Evolutionary conservation across 352 stramenopile species (phyloP).

Genomic region (Phytophthora kernoviae): DNA sequence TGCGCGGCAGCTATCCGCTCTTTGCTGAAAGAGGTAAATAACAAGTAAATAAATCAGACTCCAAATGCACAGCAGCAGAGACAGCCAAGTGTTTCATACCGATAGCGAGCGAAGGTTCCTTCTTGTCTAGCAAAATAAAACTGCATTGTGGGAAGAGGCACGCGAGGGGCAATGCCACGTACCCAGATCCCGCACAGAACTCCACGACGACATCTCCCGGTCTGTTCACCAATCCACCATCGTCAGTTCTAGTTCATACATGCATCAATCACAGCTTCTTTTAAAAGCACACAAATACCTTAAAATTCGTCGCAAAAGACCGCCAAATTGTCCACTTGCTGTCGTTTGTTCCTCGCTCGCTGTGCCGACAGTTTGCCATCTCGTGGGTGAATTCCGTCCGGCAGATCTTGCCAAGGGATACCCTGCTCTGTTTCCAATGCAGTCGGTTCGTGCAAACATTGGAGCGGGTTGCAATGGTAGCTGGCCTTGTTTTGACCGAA

Average conservation of each 20-base stretch:
- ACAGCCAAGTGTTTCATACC: constrained; percentile 31
- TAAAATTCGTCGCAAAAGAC: constrained; percentile 66
- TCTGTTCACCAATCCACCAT: constrained; percentile 25
- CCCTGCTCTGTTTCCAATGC: constrained; percentile 3
- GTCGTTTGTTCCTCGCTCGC: constrained; percentile 70
- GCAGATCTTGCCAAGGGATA: constrained; percentile 72
- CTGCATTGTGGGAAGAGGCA: constrained; percentile 74
- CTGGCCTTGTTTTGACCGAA: constrained; percentile 37
- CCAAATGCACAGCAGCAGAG: neutral
- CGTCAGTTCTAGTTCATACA: constrained; percentile 11
- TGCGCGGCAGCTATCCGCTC: constrained; percentile 64
- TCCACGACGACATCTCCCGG: constrained; percentile 79
- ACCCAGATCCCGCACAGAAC: constrained; percentile 82
- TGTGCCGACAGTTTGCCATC: constrained; percentile 62
- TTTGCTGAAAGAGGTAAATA: constrained; percentile 30
- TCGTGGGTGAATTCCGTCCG: constrained; percentile 67
- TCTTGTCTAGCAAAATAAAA: constrained; percentile 84
- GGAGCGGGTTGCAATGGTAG: constrained; percentile 73
- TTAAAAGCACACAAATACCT: constrained; percentile 28
- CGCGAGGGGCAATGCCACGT: constrained; percentile 76
- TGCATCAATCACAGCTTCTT: neutral
- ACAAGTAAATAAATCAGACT: neutral
- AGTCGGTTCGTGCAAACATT: constrained; percentile 35
- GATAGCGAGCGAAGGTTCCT: constrained; percentile 75
- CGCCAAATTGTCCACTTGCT: constrained; percentile 81